Base-by-base conservation (phyloP, 768 basidiomycete genomes). In the Lactarius quietus region DNA sequence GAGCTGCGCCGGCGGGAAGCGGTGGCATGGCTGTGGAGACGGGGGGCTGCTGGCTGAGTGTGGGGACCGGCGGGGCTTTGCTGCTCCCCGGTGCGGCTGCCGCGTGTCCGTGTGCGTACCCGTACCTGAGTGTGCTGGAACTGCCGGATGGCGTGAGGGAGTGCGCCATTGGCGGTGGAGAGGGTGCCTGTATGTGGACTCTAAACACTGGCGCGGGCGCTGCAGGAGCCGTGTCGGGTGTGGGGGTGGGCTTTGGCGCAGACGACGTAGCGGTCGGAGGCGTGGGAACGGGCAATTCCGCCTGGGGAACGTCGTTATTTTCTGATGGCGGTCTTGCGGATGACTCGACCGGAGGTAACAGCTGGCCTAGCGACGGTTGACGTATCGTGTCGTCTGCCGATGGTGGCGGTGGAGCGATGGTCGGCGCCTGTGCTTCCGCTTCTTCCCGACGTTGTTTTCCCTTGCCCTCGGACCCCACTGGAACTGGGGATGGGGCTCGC, bases 381-480 rank as follows among this genome's bases (percentile, higher is more conserved):
- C n/a, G 45, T 17, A 18, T 43, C 26, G 20, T 29, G 1, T 51
- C 43, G 8, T 17, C 29, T 23, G 20, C 28, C 45, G 43, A n/a
- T 18, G 20, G 43, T 43, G 8, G n/a, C 5, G 38, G 12, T 23
- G 20, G 35, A 1, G 45, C 12, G 1, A 51, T 12, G 48, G 14
- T 14, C 14, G 48, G 48, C 48, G 48, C 14, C 26, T 15, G 23
- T 15, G 2, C 23, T 14, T 48, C 45, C 45, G n/a, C 48, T 26
- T 29, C 39, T 23, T 28, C 31, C 26, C 10, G 17, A 1, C 9
- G 15, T 26, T 8, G 9, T 12, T 39, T 45, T 17, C 43, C 53
- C 31, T 65, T 38, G 10, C 54, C 53, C 23, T 56, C 66, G 12
- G 43, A 28, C 18, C 36, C 26, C 59, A 23, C 55, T 33, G 54